Percentiles rank a stretch among this genome's conserved stretches.
Conservation (phyloP, 495 filamentous ascomycete species). For the Xylaria palmicola region DNA sequence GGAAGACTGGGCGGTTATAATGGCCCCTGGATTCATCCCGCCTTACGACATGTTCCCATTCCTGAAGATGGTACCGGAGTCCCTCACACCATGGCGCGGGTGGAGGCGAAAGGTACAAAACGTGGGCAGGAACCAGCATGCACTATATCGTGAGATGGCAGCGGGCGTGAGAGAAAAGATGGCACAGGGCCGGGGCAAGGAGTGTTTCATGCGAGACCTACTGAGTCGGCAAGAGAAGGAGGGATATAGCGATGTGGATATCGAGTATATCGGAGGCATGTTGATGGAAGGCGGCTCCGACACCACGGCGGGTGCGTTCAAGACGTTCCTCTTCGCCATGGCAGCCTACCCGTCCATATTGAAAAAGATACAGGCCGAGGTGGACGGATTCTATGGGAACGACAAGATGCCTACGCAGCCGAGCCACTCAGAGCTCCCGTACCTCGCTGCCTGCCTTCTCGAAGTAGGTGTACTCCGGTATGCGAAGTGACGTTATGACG, state of each 20-base stretch:
- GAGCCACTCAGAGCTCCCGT: slow-evolving; percentile 16
- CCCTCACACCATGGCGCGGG: slow-evolving; percentile 12
- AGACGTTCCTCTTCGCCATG: slow-evolving; percentile 48
- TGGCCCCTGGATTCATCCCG: slow-evolving; percentile 45
- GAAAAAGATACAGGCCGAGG: slow-evolving; percentile 23
- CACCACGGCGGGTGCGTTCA: slow-evolving; percentile 35
- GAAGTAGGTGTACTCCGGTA: slow-evolving; percentile 1
- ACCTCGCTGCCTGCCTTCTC: slow-evolving; percentile 1
- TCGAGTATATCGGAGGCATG: slow-evolving; percentile 20
- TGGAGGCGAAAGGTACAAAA: slow-evolving; percentile 4
- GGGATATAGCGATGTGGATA: slow-evolving; percentile 19
- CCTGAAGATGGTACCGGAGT: slow-evolving; percentile 7
- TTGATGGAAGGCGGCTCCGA: slow-evolving; percentile 48
- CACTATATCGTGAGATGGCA: slow-evolving; percentile 14
- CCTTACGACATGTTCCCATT: slow-evolving; percentile 15
- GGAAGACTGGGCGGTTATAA: slow-evolving; percentile 21
- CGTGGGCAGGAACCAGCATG: slow-evolving; percentile 4
- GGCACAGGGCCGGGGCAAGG: background rate
- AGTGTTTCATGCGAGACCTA: slow-evolving; percentile 12
- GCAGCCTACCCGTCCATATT: slow-evolving; percentile 36
- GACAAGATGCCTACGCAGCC: slow-evolving; percentile 28
- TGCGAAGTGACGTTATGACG: background rate
- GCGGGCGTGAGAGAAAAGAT: slow-evolving; percentile 8
- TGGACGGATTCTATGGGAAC: slow-evolving; percentile 28
- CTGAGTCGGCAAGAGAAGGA: slow-evolving; percentile 16